Percentiles rank a stretch among this genome's conserved stretches.
Evolutionary conservation across 2,329 filamentous ascomycete species (phyloP).

Genomic region (Fusarium caatingaense): DNA sequence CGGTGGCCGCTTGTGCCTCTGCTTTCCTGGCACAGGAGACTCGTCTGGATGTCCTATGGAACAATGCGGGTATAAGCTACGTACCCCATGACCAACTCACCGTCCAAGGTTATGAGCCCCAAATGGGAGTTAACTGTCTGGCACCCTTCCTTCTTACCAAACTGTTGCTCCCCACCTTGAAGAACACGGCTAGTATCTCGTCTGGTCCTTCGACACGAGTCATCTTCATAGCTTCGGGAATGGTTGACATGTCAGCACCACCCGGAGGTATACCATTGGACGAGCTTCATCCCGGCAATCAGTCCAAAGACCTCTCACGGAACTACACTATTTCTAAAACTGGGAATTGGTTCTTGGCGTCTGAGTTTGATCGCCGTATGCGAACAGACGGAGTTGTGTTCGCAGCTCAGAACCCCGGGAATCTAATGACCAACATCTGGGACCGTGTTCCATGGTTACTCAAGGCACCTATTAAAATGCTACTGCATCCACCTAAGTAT

Average conservation of each 20-base stretch:
- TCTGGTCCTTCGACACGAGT: background rate
- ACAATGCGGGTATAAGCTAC: background rate
- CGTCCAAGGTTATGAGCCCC: background rate
- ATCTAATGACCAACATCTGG: background rate
- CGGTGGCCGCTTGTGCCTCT: background rate
- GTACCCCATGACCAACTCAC: background rate
- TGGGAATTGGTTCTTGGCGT: background rate
- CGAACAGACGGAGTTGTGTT: background rate
- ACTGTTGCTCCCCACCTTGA: background rate
- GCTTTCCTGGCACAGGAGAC: background rate
- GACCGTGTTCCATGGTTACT: background rate
- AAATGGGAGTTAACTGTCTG: background rate
- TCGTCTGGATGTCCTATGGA: background rate
- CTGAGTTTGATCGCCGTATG: background rate
- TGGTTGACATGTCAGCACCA: background rate
- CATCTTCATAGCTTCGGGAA: background rate
- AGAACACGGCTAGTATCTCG: background rate
- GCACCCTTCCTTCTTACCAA: background rate
- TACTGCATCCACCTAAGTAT: background rate
- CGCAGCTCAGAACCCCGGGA: background rate
- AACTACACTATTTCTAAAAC: background rate
- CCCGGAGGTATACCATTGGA: background rate
- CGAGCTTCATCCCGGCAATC: background rate
- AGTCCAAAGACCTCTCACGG: background rate
- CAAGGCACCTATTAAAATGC: background rate